Conservation (phyloP, 495 filamentous ascomycete species). For the Aspergillus ostianus region DNA sequence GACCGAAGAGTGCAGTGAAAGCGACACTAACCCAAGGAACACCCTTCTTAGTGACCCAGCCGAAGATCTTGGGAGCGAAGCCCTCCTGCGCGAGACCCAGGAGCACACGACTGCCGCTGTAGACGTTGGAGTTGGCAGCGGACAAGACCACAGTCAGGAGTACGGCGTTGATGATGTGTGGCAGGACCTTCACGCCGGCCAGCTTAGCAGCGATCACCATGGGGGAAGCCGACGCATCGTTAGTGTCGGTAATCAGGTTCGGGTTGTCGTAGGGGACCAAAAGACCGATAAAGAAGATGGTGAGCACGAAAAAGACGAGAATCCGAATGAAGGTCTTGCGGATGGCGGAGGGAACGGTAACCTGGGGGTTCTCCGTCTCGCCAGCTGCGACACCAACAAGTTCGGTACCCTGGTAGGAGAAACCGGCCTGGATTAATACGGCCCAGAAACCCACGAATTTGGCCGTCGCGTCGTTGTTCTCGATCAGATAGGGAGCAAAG, state of each 20-base stretch:
- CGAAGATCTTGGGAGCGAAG: constrained; percentile 54
- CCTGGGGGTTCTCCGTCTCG: constrained; percentile 65
- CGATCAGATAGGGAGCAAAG: constrained; percentile 58
- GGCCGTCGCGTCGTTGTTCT: constrained; percentile 55
- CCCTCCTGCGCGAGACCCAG: constrained; percentile 56
- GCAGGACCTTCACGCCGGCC: constrained; percentile 61
- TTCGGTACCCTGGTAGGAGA: constrained; percentile 59
- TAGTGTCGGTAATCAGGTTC: constrained; percentile 28
- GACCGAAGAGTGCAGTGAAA: constrained; percentile 43
- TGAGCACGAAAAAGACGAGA: constrained; percentile 65
- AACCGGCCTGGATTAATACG: constrained; percentile 39
- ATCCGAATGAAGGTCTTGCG: constrained; percentile 70
- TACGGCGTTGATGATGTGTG: constrained; percentile 72
- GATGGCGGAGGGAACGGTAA: constrained; percentile 63
- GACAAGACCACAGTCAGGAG: constrained; percentile 65
- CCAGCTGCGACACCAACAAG: constrained; percentile 66
- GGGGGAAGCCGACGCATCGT: constrained; percentile 59
- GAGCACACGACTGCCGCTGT: constrained; percentile 64
- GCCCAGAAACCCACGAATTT: constrained; percentile 47
- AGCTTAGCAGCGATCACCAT: constrained; percentile 60
- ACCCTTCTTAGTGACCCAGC: constrained; percentile 37
- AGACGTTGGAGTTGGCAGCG: constrained; percentile 73
- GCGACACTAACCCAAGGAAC: constrained; percentile 44
- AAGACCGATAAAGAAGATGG: constrained; percentile 68
- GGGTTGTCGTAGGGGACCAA: constrained; percentile 51